Percentiles rank a stretch among this genome's conserved stretches.
Conservation (phyloP, 306 rosid genomes). For the Cicer cuneatum region DNA sequence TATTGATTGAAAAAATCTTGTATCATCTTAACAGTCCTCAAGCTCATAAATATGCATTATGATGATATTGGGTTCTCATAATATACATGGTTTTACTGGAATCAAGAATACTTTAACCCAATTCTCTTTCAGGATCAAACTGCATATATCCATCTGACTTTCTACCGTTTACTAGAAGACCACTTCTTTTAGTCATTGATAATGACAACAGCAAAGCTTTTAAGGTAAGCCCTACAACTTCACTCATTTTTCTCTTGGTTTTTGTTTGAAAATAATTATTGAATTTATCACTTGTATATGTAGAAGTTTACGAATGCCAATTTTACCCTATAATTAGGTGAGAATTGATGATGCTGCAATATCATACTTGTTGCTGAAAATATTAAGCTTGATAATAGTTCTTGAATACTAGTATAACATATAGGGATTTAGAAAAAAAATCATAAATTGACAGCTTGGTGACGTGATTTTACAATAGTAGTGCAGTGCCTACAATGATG, state of each 20-base stretch:
- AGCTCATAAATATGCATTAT: conserved; percentile 35
- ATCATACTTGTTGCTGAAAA: conserved; percentile 27
- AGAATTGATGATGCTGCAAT: conserved; percentile 8
- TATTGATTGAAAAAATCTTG: conserved; percentile 12
- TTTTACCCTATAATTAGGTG: conserved; percentile 26
- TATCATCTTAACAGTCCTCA: conserved; percentile 11
- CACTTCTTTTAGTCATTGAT: conserved; percentile 84
- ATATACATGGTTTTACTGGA: conserved; percentile 33
- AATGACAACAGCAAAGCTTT: conserved; percentile 80
- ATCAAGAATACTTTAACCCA: conserved; percentile 48
- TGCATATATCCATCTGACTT: conserved; percentile 85
- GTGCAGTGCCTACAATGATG: conserved; percentile 3
- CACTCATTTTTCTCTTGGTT: conserved; percentile 14
- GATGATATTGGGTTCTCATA: conserved; percentile 29
- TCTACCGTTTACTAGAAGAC: conserved; percentile 92
- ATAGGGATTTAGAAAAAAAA: not conserved
- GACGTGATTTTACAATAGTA: not conserved
- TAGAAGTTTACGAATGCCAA: conserved; percentile 16
- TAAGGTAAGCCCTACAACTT: conserved; percentile 65
- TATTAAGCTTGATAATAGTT: conserved; percentile 15
- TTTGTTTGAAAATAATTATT: conserved; percentile 21
- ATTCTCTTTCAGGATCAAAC: conserved; percentile 70
- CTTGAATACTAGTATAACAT: conserved; percentile 14
- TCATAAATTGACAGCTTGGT: not conserved
- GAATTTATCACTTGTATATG: conserved; percentile 27